Base-by-base conservation (phyloP, 2,329 filamentous ascomycete genomes). In the Verticillium nubilum region DNA sequence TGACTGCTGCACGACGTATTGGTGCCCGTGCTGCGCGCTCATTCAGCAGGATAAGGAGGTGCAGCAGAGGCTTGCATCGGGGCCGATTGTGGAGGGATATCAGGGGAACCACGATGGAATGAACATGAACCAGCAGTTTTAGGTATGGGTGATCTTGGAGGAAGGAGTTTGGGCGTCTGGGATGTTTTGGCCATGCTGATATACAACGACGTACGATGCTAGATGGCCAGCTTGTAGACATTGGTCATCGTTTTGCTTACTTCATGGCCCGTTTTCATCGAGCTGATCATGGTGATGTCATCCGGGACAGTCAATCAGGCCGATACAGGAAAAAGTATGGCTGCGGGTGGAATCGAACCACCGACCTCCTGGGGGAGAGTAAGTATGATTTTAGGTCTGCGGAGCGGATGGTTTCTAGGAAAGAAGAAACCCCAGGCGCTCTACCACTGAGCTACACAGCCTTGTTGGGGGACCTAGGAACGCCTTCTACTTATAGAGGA, bases 11-110 rank as follows among this genome's bases (percentile, higher is more conserved):
- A 68, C 72, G n/a, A 72, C 78, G 15, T 84, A 73, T 69, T 86
- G 78, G 73, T 86, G 84, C 68, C 68, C 74, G 35, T 85, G 82
- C 76, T 86, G 84, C 66, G 74, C 76, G 5, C 69, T 85, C 60
- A 76, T 85, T 63, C 84, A 87, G 73, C 77, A 85, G 59, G 82
- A 86, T 60, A 83, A 84, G 64, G 84, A 86, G 66, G 76, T 80
- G 53, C 66, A 68, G 59, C 55, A 53, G 4, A 70, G 71, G 26
- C 58, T 62, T 31, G 65, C 65, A 59, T 68, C 65, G 52, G 67
- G 61, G 3, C 62, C 67, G 10, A 63, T 63, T 19, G 66, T 65
- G 54, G 68, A 74, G 62, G 69, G 67, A 31, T 78, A 77, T 60
- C 73, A 76, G 64, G 59, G 68, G 53, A 68, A 74, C 60, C 70